A percentile compares a stretch with the other conserved stretches of the same genome.
phyloP scores from a whole-genome alignment of 1,284 basidiomycete species.

The Omphalotus olearius region DNA sequence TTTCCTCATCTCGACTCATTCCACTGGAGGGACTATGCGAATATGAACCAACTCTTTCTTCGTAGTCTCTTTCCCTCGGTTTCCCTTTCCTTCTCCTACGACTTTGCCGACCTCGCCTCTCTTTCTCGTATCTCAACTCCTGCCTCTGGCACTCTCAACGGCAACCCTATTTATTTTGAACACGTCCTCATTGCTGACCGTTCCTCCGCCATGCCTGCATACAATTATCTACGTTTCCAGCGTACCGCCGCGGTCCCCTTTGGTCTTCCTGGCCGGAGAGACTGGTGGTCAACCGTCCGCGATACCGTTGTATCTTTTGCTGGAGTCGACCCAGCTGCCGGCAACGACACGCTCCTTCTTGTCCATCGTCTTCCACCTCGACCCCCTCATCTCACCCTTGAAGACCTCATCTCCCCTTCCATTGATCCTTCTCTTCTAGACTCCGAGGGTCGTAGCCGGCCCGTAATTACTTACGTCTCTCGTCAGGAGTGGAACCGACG shows the following conservation, averaged over 20 bases:
- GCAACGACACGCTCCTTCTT: constrained; percentile 26
- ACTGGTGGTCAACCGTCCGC: constrained; percentile 82
- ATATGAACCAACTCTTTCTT: constrained; percentile 78
- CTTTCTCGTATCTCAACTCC: background rate
- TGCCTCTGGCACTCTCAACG: constrained; percentile 42
- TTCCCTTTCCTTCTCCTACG: constrained; percentile 70
- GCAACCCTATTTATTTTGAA: constrained; percentile 72
- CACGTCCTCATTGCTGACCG: constrained; percentile 82
- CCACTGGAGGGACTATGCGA: constrained; percentile 85
- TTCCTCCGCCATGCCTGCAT: constrained; percentile 72
- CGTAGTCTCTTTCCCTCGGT: constrained; percentile 74
- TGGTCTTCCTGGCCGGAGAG: constrained; percentile 61
- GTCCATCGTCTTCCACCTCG: constrained; percentile 1
- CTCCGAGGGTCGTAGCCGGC: constrained; percentile 15
- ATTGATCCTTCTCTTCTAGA: constrained; percentile 8
- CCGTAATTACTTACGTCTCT: constrained; percentile 37
- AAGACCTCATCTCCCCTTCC: constrained; percentile 7
- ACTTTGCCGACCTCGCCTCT: constrained; percentile 67
- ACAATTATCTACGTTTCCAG: constrained; percentile 64
- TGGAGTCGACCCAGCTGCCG: constrained; percentile 41
- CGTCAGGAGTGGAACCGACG: constrained; percentile 29
- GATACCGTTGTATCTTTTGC: constrained; percentile 71
- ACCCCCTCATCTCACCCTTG: constrained; percentile 1
- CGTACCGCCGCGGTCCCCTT: constrained; percentile 75
- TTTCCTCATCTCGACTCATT: constrained; percentile 69